A percentile compares a stretch with the other conserved stretches of the same genome.
phyloP scores from a whole-genome alignment of 1,139 yeast genomes.

The Debaryomyces sp. region DNA sequence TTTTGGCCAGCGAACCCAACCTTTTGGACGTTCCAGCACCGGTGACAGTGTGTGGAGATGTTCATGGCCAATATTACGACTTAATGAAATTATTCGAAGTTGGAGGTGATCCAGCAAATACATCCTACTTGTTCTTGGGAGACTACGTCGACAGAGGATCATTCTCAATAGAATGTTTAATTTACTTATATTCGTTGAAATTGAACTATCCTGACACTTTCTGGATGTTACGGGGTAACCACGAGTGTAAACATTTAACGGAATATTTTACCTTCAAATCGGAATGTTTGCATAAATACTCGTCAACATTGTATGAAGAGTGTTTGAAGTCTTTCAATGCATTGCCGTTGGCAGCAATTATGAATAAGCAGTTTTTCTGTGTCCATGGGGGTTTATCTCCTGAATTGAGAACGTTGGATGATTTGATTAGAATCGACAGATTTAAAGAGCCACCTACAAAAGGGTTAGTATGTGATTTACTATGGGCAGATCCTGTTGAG shows the following conservation, averaged over 20 bases:
- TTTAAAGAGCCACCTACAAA: constrained; percentile 93
- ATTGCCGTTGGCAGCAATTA: constrained; percentile 88
- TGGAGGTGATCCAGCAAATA: constrained; percentile 82
- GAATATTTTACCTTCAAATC: constrained; percentile 91
- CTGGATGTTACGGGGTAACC: constrained; percentile 90
- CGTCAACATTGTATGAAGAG: constrained; percentile 66
- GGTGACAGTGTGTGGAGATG: constrained; percentile 94
- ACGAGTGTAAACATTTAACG: constrained; percentile 92
- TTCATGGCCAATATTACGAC: constrained; percentile 95
- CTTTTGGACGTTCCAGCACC: constrained; percentile 86
- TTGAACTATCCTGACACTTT: constrained; percentile 75
- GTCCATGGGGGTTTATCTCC: constrained; percentile 98
- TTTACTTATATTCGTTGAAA: constrained; percentile 80
- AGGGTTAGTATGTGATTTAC: constrained; percentile 91
- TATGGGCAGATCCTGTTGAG: constrained; percentile 96
- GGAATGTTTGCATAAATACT: constrained; percentile 89
- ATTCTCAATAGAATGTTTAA: constrained; percentile 84
- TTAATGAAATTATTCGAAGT: constrained; percentile 90
- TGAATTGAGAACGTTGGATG: constrained; percentile 71
- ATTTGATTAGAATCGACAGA: constrained; percentile 69
- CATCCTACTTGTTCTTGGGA: constrained; percentile 85
- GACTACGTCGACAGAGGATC: constrained; percentile 97
- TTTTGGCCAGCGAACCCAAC: constrained; percentile 76
- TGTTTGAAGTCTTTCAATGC: constrained; percentile 83
- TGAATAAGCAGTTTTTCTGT: constrained; percentile 94